Evolutionary conservation across 2,329 filamentous ascomycete genomes (phyloP), one percentile per base, ranked within the genome.

Genomic region (Zarea fungicola): DNA sequence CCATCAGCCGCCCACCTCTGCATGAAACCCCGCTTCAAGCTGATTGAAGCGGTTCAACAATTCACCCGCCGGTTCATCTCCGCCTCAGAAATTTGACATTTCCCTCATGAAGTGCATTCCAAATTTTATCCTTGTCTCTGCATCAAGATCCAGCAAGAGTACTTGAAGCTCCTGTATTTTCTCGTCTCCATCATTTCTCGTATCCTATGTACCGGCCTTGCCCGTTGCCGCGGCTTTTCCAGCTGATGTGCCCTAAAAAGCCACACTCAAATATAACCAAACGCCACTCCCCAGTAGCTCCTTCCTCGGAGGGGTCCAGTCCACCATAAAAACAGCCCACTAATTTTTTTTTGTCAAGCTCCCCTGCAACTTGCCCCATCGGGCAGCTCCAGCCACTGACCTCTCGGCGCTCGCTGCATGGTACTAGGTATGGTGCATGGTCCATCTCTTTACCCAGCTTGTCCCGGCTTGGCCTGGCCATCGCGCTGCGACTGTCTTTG

Each of bases 371-470:
- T 25, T 40, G 26, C 43, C 43, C 43, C 43, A 47, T 47, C 26
- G 35, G 43, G 35, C 35, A 40, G 43, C 43, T 45, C 42, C 14
- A 45, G 42, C 42, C 42, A 28, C 42, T 37, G 31, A 5, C 9
- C 39, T 31, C 22, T n/a, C 26, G 28, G 39, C 16, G 16, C 21
- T 21, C 8, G 25, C 36, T 25, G 36, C 11, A 21, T 26, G 37
- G 23, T 11, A n/a, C n/a, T n/a, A n/a, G n/a, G n/a, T n/a, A n/a
- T n/a, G n/a, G n/a, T n/a, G n/a, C n/a, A n/a, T 29, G 23, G 14
- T n/a, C 37, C 28, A 13, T 32, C 40, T 9, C 26, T 21, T 25
- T 23, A 6, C 10, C 19, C 22, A 5, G n/a, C 5, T 35, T 6
- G 26, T 29, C 18, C 16, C 29, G 35, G 31, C 16, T n/a, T n/a